Percentiles rank a stretch among this genome's conserved stretches.
Conservation (phyloP, 257 asterid genomes). For the Solanum lycopersicoides region DNA sequence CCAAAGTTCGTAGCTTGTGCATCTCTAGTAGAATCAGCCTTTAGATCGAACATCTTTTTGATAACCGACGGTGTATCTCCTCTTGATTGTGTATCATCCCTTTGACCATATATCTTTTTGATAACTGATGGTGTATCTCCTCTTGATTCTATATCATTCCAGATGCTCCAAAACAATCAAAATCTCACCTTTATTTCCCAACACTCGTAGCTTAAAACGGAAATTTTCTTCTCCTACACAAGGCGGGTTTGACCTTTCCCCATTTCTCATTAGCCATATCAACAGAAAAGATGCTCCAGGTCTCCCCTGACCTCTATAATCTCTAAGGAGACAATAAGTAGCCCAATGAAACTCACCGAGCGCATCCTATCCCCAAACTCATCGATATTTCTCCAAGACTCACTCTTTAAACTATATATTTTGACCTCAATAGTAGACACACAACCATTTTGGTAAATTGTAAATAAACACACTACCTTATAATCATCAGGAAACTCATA, state of each 20-base stretch:
- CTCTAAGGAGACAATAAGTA: too few relatives aligned
- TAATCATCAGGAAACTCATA: too few relatives aligned
- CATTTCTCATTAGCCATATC: neutral
- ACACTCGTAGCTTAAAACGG: neutral
- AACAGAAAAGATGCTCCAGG: constrained; percentile 3
- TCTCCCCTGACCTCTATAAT: neutral
- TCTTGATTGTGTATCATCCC: too few relatives aligned
- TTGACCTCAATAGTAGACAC: too few relatives aligned
- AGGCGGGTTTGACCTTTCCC: constrained; percentile 1
- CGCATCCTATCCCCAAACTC: too few relatives aligned
- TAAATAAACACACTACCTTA: too few relatives aligned
- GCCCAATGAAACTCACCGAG: too few relatives aligned
- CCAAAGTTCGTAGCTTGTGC: neutral
- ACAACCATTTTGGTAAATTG: too few relatives aligned
- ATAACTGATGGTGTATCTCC: too few relatives aligned
- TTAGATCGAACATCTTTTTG: constrained; percentile 4
- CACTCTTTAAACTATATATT: too few relatives aligned
- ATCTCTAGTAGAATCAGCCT: neutral
- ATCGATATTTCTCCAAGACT: too few relatives aligned
- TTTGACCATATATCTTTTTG: too few relatives aligned
- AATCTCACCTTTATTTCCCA: constrained; percentile 17
- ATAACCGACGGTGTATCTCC: constrained; percentile 5
- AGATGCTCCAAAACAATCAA: constrained; percentile 16
- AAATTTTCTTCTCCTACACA: neutral
- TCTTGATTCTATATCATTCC: constrained; percentile 6